phyloP scores from a whole-genome alignment of 257 asterid genomes.

The Penstemon barbatus region DNA sequence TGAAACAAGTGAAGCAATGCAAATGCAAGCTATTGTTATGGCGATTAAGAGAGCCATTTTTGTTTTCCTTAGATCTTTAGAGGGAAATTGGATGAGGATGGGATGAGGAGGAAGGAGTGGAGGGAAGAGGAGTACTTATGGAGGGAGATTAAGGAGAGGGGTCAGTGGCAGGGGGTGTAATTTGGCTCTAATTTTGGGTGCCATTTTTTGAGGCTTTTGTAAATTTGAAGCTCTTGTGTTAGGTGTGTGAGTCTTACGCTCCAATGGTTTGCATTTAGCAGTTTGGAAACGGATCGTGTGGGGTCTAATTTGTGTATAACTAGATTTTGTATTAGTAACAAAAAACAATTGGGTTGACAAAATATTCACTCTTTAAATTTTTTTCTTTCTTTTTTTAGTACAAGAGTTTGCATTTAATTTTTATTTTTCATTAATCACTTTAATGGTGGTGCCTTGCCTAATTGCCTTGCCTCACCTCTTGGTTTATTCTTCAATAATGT shows the following conservation, averaged over 20 bases:
- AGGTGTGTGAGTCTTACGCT: conserved; percentile 27
- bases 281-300: conserved; percentile 8
- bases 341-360: background rate
- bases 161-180: conserved; percentile 51
- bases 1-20: background rate
- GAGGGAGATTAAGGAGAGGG: conserved; percentile 32
- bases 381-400: background rate
- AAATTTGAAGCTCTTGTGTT: conserved; percentile 4
- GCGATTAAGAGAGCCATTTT: too few species aligned
- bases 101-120: conserved; percentile 34
- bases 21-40: too few species aligned
- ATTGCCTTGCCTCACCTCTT: background rate
- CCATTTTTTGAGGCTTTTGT: conserved; percentile 11
- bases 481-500: background rate
- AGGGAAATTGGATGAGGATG: background rate
- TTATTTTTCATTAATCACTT: too few species aligned
- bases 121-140: conserved; percentile 70
- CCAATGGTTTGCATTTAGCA: conserved; percentile 11
- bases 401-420: too few species aligned
- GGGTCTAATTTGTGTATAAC: conserved; percentile 8
- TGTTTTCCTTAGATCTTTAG: background rate
- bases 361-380: background rate
- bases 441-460: too few species aligned
- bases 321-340: conserved; percentile 18
- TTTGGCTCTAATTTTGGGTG: background rate